Evolutionary conservation across 495 filamentous ascomycete species (phyloP).

Genomic region (Aspergillus indologenus): DNA sequence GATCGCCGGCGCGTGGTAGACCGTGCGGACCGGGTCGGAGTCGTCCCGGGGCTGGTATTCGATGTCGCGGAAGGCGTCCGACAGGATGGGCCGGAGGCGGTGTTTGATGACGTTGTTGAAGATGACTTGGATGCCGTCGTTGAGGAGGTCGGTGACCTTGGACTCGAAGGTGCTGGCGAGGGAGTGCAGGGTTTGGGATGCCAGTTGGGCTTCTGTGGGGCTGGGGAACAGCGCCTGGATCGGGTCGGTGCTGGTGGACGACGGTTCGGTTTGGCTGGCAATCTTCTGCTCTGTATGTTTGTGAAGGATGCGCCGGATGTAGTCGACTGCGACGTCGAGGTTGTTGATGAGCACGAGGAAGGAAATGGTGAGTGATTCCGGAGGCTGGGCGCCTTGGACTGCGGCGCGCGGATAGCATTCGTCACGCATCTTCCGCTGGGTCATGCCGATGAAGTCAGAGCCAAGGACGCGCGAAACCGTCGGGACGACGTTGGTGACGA

Average conservation of each 20-base stretch:
- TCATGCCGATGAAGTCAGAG: conserved; percentile 93
- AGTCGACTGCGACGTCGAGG: conserved; percentile 85
- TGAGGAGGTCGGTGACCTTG: conserved; percentile 77
- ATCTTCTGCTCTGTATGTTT: conserved; percentile 51
- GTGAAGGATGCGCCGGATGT: conserved; percentile 79
- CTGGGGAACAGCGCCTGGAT: conserved; percentile 74
- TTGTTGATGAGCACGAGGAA: conserved; percentile 96
- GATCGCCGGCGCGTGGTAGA: not conserved
- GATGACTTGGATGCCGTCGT: conserved; percentile 75
- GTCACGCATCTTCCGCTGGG: conserved; percentile 95
- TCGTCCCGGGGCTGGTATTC: conserved; percentile 64
- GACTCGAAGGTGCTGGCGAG: conserved; percentile 67
- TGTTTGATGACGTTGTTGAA: conserved; percentile 87
- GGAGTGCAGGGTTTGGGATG: conserved; percentile 61
- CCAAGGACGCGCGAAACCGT: conserved; percentile 82
- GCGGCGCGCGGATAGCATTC: conserved; percentile 79
- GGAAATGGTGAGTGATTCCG: conserved; percentile 75
- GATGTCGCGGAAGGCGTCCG: conserved; percentile 86
- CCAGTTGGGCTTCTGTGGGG: conserved; percentile 64
- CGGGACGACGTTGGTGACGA: conserved; percentile 74
- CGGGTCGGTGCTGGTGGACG: conserved; percentile 24
- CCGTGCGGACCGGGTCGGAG: conserved; percentile 33
- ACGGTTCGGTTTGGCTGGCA: conserved; percentile 20
- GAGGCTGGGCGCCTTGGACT: conserved; percentile 72
- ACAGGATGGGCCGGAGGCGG: conserved; percentile 77